Evolutionary conservation across 1,139 yeast species (phyloP), one percentile per base, ranked within the genome.

Genomic region (Chernovozyma aurita): DNA sequence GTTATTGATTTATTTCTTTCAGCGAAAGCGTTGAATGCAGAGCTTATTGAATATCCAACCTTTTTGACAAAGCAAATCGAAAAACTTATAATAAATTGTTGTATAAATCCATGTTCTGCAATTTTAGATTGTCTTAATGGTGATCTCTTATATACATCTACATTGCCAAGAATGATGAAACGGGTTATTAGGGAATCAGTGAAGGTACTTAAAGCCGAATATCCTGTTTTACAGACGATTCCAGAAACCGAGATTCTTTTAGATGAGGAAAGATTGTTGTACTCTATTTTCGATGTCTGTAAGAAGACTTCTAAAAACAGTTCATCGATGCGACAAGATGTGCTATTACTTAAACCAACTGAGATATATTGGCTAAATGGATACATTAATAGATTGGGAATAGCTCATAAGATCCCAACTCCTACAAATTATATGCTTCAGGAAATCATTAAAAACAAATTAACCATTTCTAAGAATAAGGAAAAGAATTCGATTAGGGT

Each of bases 291-390:
- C 15, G 65, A 70, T 3, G 73, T 75, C 9, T 63, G 78, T 28
- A 58, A 69, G 40, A 34, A 50, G 26, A 71, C 81, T 18, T 70
- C 74, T 0, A 57, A 67, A 32, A 92, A 88, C 59, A 77, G 83
- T 36, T 79, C 94, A 7, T 85, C 95, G 2, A 92, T 90, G 97
- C 72, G 95, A 48, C 87, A 85, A 46, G 97, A 90, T 49, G 70
- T 84, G 2, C 56, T 76, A 32, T 65, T 71, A 43, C 63, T 78
- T 36, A 70, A 79, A 44, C 68, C 65, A 18, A 83, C 95, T 0
- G 98, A 90, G 53, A 74, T 90, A 22, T 83, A 81, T 41, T 83
- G 74, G 55, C 80, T 90, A 41, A 90, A 87, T 52, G 95, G 95
- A 3, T 80, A 76, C 50, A 66, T 88, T 13, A 74, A 70, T 4